Evolutionary conservation across 2,329 filamentous ascomycete genomes (phyloP).

Genomic region (Colletotrichum chlorophyti): DNA sequence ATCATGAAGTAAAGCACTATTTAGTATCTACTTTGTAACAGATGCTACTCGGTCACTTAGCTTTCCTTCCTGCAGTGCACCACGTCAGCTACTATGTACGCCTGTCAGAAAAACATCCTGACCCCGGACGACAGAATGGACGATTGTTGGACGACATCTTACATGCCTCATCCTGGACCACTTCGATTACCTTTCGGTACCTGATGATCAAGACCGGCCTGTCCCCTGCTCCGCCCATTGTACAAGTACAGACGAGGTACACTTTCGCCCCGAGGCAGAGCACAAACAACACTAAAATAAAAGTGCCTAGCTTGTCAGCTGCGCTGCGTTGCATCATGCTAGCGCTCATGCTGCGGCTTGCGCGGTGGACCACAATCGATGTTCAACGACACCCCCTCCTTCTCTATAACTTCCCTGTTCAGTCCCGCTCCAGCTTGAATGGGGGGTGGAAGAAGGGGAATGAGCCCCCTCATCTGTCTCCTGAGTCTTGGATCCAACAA

Average conservation of each 20-base stretch:
- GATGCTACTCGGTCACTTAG: not conserved
- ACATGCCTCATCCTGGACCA: constrained; percentile 16
- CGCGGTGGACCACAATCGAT: constrained; percentile 8
- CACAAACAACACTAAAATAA: not conserved
- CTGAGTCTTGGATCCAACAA: no score
- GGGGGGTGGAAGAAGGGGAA: not conserved
- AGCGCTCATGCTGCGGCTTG: constrained; percentile 22
- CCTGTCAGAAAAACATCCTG: not conserved
- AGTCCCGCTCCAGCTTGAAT: constrained; percentile 13
- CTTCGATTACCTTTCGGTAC: constrained; percentile 17
- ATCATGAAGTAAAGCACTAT: no score
- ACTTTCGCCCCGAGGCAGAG: not conserved
- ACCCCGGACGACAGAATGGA: not conserved
- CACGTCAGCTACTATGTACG: not conserved
- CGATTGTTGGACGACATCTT: not conserved
- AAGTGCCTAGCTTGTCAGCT: not conserved
- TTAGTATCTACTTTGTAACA: no score
- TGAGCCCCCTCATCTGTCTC: constrained; percentile 12
- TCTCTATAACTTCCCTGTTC: constrained; percentile 19
- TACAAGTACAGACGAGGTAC: constrained; percentile 16
- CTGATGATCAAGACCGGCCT: constrained; percentile 5
- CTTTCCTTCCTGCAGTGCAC: not conserved
- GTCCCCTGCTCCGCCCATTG: constrained; percentile 12
- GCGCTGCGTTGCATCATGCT: not conserved
- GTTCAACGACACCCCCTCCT: not conserved